phyloP scores from a whole-genome alignment of 2,329 filamentous ascomycete species.

The Corynespora cassiicola region DNA sequence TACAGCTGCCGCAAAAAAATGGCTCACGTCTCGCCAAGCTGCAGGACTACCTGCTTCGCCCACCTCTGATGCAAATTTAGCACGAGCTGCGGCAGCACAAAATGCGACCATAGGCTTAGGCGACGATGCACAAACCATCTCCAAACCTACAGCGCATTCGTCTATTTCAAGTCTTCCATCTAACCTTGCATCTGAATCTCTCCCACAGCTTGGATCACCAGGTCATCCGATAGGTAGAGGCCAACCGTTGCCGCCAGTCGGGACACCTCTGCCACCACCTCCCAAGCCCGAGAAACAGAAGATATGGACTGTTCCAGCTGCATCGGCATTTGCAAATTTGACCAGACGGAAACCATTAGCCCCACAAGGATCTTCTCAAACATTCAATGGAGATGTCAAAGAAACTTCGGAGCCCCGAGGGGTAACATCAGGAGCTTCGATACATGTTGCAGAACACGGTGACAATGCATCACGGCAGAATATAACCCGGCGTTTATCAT shows the following conservation, averaged over 20 bases:
- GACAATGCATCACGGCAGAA: background rate
- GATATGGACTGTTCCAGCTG: constrained; percentile 56
- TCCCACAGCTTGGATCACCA: constrained; percentile 32
- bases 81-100: constrained; percentile 8
- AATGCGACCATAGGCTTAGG: constrained; percentile 11
- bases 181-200: constrained; percentile 14
- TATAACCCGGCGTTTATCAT: constrained; percentile 14
- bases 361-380: constrained; percentile 2
- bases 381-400: background rate
- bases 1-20: constrained; percentile 65
- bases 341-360: constrained; percentile 71
- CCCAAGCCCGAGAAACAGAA: constrained; percentile 63
- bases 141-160: constrained; percentile 3
- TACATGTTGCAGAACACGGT: background rate
- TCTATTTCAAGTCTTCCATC: constrained; percentile 23
- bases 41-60: constrained; percentile 13
- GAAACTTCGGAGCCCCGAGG: no score
- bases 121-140: constrained; percentile 10
- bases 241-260: constrained; percentile 80
- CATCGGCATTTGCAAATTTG: constrained; percentile 45
- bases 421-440: no score
- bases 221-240: constrained; percentile 82
- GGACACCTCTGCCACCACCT: constrained; percentile 76
- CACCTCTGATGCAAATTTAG: constrained; percentile 15
- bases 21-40: constrained; percentile 59